phyloP scores from a whole-genome alignment of 768 basidiomycete genomes.

The Pleurotus giganteus region DNA sequence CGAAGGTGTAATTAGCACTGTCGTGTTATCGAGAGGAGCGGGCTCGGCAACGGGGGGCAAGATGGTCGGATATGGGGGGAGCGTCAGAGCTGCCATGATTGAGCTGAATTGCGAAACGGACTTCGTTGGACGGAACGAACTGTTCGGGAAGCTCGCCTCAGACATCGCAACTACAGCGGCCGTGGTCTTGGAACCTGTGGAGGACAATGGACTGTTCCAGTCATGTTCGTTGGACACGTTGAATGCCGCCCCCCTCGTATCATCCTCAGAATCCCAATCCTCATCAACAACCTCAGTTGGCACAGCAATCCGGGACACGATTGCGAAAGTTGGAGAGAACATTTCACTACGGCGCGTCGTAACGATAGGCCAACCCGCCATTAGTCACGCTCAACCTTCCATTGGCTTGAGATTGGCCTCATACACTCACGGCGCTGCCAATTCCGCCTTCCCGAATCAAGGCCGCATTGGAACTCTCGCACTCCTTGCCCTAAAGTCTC shows the following conservation, averaged over 20 bases:
- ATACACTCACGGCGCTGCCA: slow-evolving; percentile 62
- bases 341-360: slow-evolving; percentile 65
- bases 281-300: slow-evolving; percentile 48
- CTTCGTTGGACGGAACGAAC: slow-evolving; percentile 85
- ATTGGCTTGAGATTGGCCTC: slow-evolving; percentile 44
- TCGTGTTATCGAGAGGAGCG: slow-evolving; percentile 63
- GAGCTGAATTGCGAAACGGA: slow-evolving; percentile 97
- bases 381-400: slow-evolving; percentile 34
- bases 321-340: slow-evolving; percentile 80
- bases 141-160: slow-evolving; percentile 73
- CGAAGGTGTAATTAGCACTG: slow-evolving; percentile 80
- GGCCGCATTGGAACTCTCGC: slow-evolving; percentile 62
- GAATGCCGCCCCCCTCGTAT: slow-evolving; percentile 67
- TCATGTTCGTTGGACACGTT: slow-evolving; percentile 49
- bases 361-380: slow-evolving; percentile 35
- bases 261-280: slow-evolving; percentile 30
- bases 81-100: slow-evolving; percentile 78
- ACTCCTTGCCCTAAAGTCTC: slow-evolving; percentile 51
- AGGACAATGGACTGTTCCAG: slow-evolving; percentile 36
- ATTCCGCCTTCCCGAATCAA: slow-evolving; percentile 38
- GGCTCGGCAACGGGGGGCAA: slow-evolving; percentile 24
- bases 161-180: slow-evolving; percentile 86
- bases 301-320: slow-evolving; percentile 62
- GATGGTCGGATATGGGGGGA: slow-evolving; percentile 33
- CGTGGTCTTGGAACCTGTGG: slow-evolving; percentile 54